Evolutionary conservation across 371 early-diverging fungal species (phyloP).

Genomic region (Parasitella parasitica): DNA sequence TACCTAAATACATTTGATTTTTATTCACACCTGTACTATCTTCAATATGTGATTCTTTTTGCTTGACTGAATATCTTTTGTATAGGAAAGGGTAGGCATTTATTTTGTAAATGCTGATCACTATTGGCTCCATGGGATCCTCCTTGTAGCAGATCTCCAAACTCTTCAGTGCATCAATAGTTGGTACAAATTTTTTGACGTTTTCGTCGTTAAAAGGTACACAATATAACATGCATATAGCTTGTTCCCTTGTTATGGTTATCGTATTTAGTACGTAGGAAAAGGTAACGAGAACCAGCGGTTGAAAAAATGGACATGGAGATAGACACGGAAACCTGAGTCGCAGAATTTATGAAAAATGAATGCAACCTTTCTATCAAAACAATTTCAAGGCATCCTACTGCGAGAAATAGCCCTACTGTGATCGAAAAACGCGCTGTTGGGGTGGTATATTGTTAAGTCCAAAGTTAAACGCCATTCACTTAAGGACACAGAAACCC

Average conservation of each 20-base stretch:
- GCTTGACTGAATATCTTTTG: conserved; percentile 18
- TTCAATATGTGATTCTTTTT: conserved; percentile 11
- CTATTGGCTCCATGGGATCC: conserved; percentile 2
- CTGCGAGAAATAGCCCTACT: conserved; percentile 3
- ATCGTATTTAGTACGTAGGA: conserved; percentile 17
- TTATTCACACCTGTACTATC: conserved; percentile 17
- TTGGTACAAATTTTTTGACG: conserved; percentile 17
- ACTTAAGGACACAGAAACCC: conserved; percentile 16
- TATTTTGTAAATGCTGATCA: conserved; percentile 5
- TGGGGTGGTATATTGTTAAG: conserved; percentile 17
- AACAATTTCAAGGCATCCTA: conserved; percentile 5
- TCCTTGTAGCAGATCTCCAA: conserved; percentile 26
- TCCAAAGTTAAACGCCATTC: conserved; percentile 12
- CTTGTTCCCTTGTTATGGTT: conserved; percentile 23
- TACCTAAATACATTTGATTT: conserved; percentile 18
- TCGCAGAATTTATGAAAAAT: conserved; percentile 16
- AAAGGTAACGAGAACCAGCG: conserved; percentile 13
- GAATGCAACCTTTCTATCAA: conserved; percentile 15
- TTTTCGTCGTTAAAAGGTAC: conserved; percentile 17
- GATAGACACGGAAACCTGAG: background rate
- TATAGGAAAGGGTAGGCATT: conserved; percentile 19
- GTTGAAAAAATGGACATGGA: too few species aligned
- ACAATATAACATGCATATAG: conserved; percentile 23
- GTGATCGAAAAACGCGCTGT: conserved; percentile 7
- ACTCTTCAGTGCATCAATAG: conserved; percentile 12